A percentile compares a stretch with the other conserved stretches of the same genome.
phyloP scores from a whole-genome alignment of 768 basidiomycete species.

The Auriscalpium orientale region DNA sequence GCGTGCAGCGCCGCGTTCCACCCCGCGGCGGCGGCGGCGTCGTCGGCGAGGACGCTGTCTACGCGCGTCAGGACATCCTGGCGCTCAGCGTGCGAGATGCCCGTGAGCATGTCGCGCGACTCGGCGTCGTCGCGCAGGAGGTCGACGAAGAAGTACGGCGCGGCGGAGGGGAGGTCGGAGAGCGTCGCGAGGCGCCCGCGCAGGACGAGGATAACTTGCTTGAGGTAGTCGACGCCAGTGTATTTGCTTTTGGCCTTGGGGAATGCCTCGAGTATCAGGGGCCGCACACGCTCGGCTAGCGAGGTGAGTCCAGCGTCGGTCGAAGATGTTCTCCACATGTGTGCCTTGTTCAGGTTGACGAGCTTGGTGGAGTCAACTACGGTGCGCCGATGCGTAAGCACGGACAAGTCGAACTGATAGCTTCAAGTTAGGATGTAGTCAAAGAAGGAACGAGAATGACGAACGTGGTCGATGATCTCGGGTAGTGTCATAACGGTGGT shows the following conservation, averaged over 20 bases:
- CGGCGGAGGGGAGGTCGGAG: constrained; percentile 58
- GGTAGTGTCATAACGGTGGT: constrained; percentile 53
- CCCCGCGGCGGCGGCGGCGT: constrained; percentile 31
- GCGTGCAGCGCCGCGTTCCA: constrained; percentile 34
- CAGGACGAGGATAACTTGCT: constrained; percentile 17
- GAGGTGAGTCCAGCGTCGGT: constrained; percentile 41
- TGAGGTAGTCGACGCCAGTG: constrained; percentile 4
- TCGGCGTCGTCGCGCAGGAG: constrained; percentile 52
- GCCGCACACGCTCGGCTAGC: constrained; percentile 48
- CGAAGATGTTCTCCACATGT: constrained; percentile 54
- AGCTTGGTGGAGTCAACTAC: constrained; percentile 75
- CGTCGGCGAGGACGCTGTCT: constrained; percentile 14
- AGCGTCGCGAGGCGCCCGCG: constrained; percentile 71
- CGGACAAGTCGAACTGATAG: constrained; percentile 64
- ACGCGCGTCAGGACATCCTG: constrained; percentile 28
- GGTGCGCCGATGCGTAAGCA: constrained; percentile 78
- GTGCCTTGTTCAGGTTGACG: constrained; percentile 83
- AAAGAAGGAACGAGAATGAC: constrained; percentile 6
- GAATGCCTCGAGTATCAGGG: constrained; percentile 46
- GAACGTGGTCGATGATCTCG: constrained; percentile 59
- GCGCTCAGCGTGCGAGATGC: constrained; percentile 34
- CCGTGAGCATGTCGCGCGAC: constrained; percentile 44
- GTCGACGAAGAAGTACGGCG: constrained; percentile 72
- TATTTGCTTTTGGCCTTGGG: constrained; percentile 43
- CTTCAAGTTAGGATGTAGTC: background rate